Percentiles rank a stretch among this genome's conserved stretches.
phyloP scores from a whole-genome alignment of 148 eudicot genomes.

The Heliosperma pusillum region DNA sequence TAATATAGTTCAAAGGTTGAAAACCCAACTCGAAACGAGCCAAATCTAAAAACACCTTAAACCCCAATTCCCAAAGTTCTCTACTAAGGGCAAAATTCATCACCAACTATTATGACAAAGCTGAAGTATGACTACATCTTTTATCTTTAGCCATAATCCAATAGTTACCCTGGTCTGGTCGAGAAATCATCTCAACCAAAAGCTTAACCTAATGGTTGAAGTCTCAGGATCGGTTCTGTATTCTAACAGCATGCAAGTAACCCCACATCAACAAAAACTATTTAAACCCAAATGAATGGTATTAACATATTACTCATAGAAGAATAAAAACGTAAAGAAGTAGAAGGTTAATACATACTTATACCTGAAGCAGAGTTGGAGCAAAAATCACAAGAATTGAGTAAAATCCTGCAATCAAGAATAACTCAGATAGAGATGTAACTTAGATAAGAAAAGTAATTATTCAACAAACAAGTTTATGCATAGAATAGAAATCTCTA shows the following conservation, averaged over 20 bases:
- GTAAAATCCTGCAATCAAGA: conserved; percentile 23
- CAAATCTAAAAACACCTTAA: neutral
- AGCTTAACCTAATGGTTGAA: too few species aligned
- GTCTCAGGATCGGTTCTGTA: too few species aligned
- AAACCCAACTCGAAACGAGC: neutral
- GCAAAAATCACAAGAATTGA: conserved; percentile 1
- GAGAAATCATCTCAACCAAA: too few species aligned
- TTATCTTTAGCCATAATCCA: neutral
- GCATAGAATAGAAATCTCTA: neutral
- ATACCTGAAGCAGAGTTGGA: conserved; percentile 17
- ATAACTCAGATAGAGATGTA: conserved; percentile 20
- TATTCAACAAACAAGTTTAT: neutral
- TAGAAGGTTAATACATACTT: neutral
- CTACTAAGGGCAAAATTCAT: neutral
- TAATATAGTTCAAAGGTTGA: neutral
- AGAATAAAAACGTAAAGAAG: too few species aligned
- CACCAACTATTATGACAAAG: neutral
- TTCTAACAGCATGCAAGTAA: conserved; percentile 12
- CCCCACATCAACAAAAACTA: neutral
- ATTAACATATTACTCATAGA: too few species aligned
- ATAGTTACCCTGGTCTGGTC: too few species aligned
- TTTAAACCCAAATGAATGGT: neutral
- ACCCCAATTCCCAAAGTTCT: neutral
- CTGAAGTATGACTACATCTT: neutral
- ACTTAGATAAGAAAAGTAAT: neutral